These are phyloP conservation scores for Cytidiella melzeri DNA, from an alignment of 768 basidiomycete species.

Conservation along the genomic window DNA sequence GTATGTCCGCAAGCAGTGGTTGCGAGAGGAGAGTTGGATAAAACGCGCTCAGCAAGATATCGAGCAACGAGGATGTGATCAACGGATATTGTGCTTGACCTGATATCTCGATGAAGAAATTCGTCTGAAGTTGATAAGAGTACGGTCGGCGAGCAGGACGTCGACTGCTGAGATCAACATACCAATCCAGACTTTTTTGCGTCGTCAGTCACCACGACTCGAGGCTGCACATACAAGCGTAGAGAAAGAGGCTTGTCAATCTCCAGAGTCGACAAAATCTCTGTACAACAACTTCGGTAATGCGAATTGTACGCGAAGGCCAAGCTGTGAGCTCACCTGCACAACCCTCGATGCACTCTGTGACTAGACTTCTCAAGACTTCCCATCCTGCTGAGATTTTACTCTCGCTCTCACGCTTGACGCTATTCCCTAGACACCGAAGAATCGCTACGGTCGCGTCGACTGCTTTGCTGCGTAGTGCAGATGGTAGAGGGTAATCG, in stretches of 20 bases:
- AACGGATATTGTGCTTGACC: slow-evolving; percentile 34
- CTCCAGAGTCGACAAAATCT: neutral
- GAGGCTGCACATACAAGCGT: neutral
- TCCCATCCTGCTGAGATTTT: neutral
- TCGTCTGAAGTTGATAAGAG: neutral
- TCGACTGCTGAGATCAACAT: neutral
- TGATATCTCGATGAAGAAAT: neutral
- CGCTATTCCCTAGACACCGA: neutral
- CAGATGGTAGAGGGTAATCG: slow-evolving; percentile 43
- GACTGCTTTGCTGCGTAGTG: neutral
- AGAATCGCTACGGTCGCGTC: neutral
- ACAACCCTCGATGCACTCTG: neutral
- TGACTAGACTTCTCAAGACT: neutral
- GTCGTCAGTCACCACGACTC: neutral
- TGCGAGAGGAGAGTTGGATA: slow-evolving; percentile 37
- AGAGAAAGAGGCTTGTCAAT: neutral
- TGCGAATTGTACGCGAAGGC: neutral
- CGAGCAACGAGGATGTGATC: slow-evolving; percentile 41
- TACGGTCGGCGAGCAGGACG: neutral
- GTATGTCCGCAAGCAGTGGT: slow-evolving; percentile 45
- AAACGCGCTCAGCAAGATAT: slow-evolving; percentile 38
- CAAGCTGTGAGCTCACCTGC: neutral
- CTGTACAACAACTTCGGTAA: neutral
- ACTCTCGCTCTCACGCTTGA: neutral
- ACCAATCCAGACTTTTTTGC: neutral